Evolutionary conservation across 2,329 filamentous ascomycete genomes (phyloP).

Genomic region (Plectosphaerella cucumerina): DNA sequence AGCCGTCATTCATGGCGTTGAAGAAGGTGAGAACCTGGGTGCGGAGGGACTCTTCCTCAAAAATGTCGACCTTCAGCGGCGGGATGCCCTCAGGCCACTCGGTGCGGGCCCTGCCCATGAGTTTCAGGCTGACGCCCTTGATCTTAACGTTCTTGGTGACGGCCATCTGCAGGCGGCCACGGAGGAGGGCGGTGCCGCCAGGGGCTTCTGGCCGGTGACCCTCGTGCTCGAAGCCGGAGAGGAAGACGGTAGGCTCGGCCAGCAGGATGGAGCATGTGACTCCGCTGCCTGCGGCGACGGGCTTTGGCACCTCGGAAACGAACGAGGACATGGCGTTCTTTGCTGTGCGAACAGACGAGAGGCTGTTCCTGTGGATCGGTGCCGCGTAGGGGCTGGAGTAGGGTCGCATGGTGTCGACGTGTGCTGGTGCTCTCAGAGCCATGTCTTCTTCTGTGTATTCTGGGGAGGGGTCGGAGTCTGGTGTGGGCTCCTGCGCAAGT

Average conservation of each 20-base stretch:
- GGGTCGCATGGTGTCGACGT: conserved; percentile 10
- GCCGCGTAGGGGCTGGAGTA: conserved; percentile 18
- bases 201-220: conserved; percentile 40
- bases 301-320: conserved; percentile 60
- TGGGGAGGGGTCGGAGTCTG: background rate
- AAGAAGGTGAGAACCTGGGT: conserved; percentile 92
- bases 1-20: conserved; percentile 64
- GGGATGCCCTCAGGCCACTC: conserved; percentile 98
- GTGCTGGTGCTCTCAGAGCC: background rate
- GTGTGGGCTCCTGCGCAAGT: background rate
- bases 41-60: conserved; percentile 80
- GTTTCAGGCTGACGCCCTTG: conserved; percentile 83
- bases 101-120: conserved; percentile 79
- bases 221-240: conserved; percentile 74
- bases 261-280: conserved; percentile 69
- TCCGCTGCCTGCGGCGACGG: conserved; percentile 73
- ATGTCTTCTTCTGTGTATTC: background rate
- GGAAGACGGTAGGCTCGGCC: conserved; percentile 75
- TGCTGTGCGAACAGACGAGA: conserved; percentile 45
- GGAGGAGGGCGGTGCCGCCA: conserved; percentile 76
- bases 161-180: conserved; percentile 77
- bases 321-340: conserved; percentile 47
- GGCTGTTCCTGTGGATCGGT: conserved; percentile 38
- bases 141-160: conserved; percentile 90
- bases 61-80: conserved; percentile 76